Evolutionary conservation across 169 alveolate species (phyloP).

Genomic region (Plasmodium adleri): DNA sequence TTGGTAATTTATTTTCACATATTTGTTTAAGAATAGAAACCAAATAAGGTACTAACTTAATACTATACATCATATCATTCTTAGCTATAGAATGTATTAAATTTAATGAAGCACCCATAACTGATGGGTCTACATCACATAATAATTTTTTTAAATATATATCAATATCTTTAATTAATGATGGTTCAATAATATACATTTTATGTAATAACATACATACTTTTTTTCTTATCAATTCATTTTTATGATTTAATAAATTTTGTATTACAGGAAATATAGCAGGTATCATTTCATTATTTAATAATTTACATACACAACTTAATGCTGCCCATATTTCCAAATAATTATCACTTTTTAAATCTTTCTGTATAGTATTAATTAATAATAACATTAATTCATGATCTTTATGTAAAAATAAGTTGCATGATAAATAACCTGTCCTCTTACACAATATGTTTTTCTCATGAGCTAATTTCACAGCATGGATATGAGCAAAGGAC

Average conservation of each 20-base stretch:
- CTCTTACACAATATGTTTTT: conserved; percentile 90
- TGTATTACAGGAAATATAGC: conserved; percentile 92
- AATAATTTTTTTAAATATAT: conserved; percentile 90
- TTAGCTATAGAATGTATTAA: conserved; percentile 87
- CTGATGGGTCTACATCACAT: conserved; percentile 95
- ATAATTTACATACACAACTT: conserved; percentile 90
- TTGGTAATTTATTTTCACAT: conserved; percentile 92
- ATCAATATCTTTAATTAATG: conserved; percentile 83
- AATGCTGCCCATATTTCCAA: conserved; percentile 94
- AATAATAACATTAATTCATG: conserved; percentile 92
- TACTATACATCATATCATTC: conserved; percentile 85
- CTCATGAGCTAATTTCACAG: conserved; percentile 94
- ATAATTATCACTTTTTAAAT: conserved; percentile 91
- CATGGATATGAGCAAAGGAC: conserved; percentile 94
- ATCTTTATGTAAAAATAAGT: conserved; percentile 90
- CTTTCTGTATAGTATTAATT: conserved; percentile 95
- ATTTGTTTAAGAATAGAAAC: conserved; percentile 94
- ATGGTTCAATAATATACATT: conserved; percentile 86
- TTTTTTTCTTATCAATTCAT: conserved; percentile 91
- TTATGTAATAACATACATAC: conserved; percentile 93
- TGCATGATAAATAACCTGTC: conserved; percentile 92
- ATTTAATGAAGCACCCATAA: conserved; percentile 94
- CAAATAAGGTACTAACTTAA: conserved; percentile 90
- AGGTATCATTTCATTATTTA: conserved; percentile 91
- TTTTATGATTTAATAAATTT: conserved; percentile 88